A percentile compares a stretch with the other conserved stretches of the same genome.
Evolutionary conservation across 805 yeast genomes (phyloP).

Genomic region (Saturnispora serradocipensis): DNA sequence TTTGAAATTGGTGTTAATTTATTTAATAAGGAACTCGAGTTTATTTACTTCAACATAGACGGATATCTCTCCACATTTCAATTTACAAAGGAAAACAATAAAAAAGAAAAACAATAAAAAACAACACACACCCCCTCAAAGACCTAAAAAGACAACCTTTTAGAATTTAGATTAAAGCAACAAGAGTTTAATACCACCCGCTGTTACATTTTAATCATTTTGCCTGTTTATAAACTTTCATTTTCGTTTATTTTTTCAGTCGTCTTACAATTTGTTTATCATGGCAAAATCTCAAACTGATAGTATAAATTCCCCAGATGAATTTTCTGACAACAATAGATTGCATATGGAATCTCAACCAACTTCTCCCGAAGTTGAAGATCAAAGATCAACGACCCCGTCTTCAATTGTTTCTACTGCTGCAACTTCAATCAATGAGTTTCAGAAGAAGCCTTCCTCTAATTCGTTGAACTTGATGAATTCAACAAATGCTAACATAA

Average conservation of each 20-base stretch:
- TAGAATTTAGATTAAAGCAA: background rate
- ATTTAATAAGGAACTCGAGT: slow-evolving; percentile 17
- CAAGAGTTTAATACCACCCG: background rate
- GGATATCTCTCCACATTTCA: slow-evolving; percentile 29
- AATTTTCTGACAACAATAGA: slow-evolving; percentile 15
- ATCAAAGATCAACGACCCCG: slow-evolving; percentile 32
- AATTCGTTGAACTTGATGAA: slow-evolving; percentile 2
- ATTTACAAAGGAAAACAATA: slow-evolving; percentile 7
- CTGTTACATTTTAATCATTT: background rate
- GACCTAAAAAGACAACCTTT: background rate
- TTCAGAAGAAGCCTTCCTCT: background rate
- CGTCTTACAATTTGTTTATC: background rate
- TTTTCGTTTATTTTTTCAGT: background rate
- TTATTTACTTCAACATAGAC: slow-evolving; percentile 23
- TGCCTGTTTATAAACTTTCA: background rate
- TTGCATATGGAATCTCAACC: slow-evolving; percentile 15
- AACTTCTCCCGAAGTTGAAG: slow-evolving; percentile 25
- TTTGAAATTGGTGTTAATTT: slow-evolving; percentile 18
- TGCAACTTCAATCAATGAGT: slow-evolving; percentile 6
- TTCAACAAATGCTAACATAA: slow-evolving; percentile 10
- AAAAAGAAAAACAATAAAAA: background rate
- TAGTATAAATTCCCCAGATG: slow-evolving; percentile 12
- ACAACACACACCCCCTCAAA: no score
- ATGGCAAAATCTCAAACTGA: slow-evolving; percentile 12
- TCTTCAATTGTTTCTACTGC: slow-evolving; percentile 25